Evolutionary conservation across 2,329 filamentous ascomycete genomes (phyloP), one percentile per base, ranked within the genome.

Genomic region (Beauveria bassiana): DNA sequence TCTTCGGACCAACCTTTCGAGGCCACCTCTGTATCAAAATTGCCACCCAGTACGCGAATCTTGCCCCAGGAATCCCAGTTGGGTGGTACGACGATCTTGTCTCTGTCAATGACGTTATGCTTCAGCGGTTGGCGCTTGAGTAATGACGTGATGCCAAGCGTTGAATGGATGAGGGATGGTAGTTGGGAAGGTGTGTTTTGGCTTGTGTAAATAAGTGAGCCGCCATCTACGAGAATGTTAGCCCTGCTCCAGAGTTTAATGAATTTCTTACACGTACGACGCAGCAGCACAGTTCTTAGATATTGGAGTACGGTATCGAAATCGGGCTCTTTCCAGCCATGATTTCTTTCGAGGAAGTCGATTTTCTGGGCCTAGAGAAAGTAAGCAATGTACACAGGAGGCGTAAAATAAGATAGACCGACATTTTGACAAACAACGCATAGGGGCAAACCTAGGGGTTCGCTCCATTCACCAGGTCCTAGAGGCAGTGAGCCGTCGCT

Each of bases 11-110:
- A 99, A 55, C 87, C 90, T 62, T 86, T 83, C 68, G 91, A 95
- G 49, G 96, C 82, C 16, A 84, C 83, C 77, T 99, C 95, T 24
- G 96, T 90, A 66, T 98, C 91, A 68, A 98, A 98, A 0, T 88
- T 90, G 70, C 96, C 95, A 59, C 91, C 86, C 31, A 98, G 79
- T 50, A 98, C 91, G 47, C 93, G 84, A 63, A 99, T 97, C 76
- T 98, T 99, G 63, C 92, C 93, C 90, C 92, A 97, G 0, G 93
- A 97, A 74, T 99, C 95, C 95, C 95, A 99, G 73, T 97, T 97
- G 18, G 93, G 89, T 1, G 93, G 93, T 0, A 99, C 90, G 5
- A 97, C 81, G 60, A 99, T 93, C 79, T 96, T 96, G 73, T 96
- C 93, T 63, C 93, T 84, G 75, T 95, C 95, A 66, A 96, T 95